phyloP scores from a whole-genome alignment of 2,329 filamentous ascomycete genomes.

The Neonectria punicea region DNA sequence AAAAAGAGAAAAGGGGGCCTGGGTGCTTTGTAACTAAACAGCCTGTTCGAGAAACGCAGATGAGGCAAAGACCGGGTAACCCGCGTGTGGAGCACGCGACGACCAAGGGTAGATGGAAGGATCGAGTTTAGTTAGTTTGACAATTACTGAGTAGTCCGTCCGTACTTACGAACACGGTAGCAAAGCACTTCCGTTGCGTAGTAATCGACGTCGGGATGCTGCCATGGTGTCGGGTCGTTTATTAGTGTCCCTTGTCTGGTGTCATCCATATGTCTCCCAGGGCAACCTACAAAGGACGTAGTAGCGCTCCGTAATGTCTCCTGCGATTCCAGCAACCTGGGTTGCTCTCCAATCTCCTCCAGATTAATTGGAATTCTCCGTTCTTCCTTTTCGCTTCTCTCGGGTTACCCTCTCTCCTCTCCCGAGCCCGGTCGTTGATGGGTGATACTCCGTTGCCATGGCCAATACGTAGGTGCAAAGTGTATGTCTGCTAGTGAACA shows the following conservation, averaged over 20 bases:
- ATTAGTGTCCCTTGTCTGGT: background rate
- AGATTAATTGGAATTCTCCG: slow-evolving; percentile 39
- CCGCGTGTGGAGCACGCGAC: slow-evolving; percentile 11
- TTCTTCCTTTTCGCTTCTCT: slow-evolving; percentile 11
- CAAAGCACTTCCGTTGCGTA: too few relatives aligned
- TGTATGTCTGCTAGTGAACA: background rate
- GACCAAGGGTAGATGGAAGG: slow-evolving; percentile 5
- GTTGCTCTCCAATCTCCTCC: slow-evolving; percentile 35
- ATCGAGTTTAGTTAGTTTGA: background rate
- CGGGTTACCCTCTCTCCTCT: slow-evolving; percentile 3
- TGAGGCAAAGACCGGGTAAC: slow-evolving; percentile 11
- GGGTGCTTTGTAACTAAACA: background rate
- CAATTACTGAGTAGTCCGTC: background rate
- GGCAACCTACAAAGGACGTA: slow-evolving; percentile 34
- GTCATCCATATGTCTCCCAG: slow-evolving; percentile 32
- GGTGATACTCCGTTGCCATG: background rate
- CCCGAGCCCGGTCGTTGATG: slow-evolving; percentile 7
- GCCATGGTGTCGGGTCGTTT: background rate
- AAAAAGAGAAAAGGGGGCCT: background rate
- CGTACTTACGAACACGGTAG: background rate
- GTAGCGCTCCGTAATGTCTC: background rate
- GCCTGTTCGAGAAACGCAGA: background rate
- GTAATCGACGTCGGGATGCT: background rate
- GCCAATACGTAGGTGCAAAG: background rate
- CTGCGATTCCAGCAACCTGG: slow-evolving; percentile 22